Percentiles rank a stretch among this genome's conserved stretches.
Conservation (phyloP, 495 filamentous ascomycete species). For the Podospora didyma region DNA sequence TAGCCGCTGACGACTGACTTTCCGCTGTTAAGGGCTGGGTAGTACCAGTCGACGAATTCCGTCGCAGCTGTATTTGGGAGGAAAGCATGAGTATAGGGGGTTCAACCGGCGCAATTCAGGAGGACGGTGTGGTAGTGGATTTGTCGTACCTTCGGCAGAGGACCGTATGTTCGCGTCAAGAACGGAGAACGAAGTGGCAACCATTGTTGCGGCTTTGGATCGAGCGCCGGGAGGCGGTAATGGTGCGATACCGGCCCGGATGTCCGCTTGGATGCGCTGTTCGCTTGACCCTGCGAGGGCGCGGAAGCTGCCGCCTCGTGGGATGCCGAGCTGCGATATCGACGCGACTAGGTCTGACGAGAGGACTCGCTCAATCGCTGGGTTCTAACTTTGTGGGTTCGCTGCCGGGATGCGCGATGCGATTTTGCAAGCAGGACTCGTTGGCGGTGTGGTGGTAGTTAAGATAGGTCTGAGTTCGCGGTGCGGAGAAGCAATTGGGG, state of each 20-base stretch:
- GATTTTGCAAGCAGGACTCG: too few relatives aligned
- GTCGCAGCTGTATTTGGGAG: conserved; percentile 29
- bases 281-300: neutral
- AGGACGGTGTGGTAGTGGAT: neutral
- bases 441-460: too few relatives aligned
- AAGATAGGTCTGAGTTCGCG: too few relatives aligned
- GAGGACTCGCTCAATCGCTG: too few relatives aligned
- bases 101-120: neutral
- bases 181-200: neutral
- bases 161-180: conserved; percentile 18
- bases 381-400: too few relatives aligned
- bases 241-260: too few relatives aligned
- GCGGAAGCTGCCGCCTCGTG: too few relatives aligned
- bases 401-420: too few relatives aligned
- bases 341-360: too few relatives aligned
- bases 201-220: conserved; percentile 4
- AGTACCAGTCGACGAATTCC: conserved; percentile 40
- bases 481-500: too few relatives aligned
- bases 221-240: neutral
- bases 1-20: conserved; percentile 33
- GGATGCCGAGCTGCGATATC: too few relatives aligned
- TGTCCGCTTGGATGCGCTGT: neutral
- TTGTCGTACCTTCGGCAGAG: conserved; percentile 28
- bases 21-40: conserved; percentile 30
- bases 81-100: conserved; percentile 7